Evolutionary conservation across 768 basidiomycete species (phyloP), one percentile per base, ranked within the genome.

Genomic region (Psilocybe tampanensis): DNA sequence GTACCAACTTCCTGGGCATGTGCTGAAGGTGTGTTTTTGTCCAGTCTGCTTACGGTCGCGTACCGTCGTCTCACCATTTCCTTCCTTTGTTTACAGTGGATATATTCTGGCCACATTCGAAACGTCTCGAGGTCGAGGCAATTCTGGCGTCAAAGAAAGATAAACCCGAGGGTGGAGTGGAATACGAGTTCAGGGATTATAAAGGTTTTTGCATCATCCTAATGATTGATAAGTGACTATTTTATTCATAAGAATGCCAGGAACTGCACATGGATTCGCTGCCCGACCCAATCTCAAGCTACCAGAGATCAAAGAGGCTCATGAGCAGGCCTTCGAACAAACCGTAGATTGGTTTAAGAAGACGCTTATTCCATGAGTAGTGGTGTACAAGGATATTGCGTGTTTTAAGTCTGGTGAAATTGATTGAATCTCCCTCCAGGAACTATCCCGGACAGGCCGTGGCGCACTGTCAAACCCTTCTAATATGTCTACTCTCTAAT

Each of bases 241-340:
- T 2, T 19, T 21, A 15, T 23, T 13, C n/a, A 15, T 24, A 26
- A 29, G 7, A n/a, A 24, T 24, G 9, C 6, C 56, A 79, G 76
- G 75, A 6, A 77, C 77, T 11, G 60, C 71, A 8, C 80, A 80
- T 55, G 80, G 80, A 4, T 81, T 79, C 44, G 77, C 73, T 24
- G 68, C 69, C 9, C 73, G 74, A 8, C 79, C 79, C 2, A 72
- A 77, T 45, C 54, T 76, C 7, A 64, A 63, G 18, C 59, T 70
- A 32, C 66, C 73, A 1, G 74, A 72, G 5, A 70, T 77, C 42
- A 77, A 76, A 57, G 73, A 74, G 34, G 78, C 72, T 1, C 73
- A 71, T 43, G 76, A 78, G 59, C 66, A 71, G 11, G 71, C 77
- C 0, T 72, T 77, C 15, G 67, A 75, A 32, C 75, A 80, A 54